Base-by-base conservation (phyloP, 208 protist species). In the Crithidia brevicula region DNA sequence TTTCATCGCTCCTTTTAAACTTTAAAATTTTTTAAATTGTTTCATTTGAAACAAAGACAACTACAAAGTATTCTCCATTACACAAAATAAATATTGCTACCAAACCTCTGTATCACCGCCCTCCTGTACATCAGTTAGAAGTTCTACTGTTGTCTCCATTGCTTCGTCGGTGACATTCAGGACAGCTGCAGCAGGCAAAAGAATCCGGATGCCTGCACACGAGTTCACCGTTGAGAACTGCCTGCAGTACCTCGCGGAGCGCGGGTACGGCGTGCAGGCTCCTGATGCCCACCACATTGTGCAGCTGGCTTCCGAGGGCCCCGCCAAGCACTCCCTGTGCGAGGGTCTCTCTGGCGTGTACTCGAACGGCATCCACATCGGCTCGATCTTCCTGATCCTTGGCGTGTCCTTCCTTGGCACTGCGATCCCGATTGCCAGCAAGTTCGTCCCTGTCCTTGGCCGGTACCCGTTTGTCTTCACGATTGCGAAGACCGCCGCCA, bases 381-480 rank as follows among this genome's bases (percentile, higher is more conserved):
- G 46, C 20, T 58, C 67, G 15, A 71, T 85, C 22, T 83, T 87
- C 67, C 40, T 91, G 23, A 64, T 91, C 43, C 71, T 91, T 2
- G 50, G 59, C 27, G 72, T 76, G 27, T 87, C 85, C 4, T 43
- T 81, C 34, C 33, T 84, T 2, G 85, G 85, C 23, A 79, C 65
- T 30, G 33, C 57, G 20, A 71, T 91, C 7, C 85, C 85, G 34
- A 52, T 91, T 51, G 33, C 77, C 23, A 74, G 75, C 57, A 85
- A 86, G 67, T 78, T 79, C 46, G 49, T 93, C 16, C 62, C 74
- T 20, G 38, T 0, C 1, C 67, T 93, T 13, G 56, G 61, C n/a
- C 34, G 69, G 4, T 74, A 82, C 66, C 75, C 81, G 20, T 92
- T 81, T 56, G 51, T 74, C 42, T 83, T 83, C 67, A 42, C 77